Evolutionary conservation across 164 flowering plant genomes (phyloP).

Genomic region (Santalum album): DNA sequence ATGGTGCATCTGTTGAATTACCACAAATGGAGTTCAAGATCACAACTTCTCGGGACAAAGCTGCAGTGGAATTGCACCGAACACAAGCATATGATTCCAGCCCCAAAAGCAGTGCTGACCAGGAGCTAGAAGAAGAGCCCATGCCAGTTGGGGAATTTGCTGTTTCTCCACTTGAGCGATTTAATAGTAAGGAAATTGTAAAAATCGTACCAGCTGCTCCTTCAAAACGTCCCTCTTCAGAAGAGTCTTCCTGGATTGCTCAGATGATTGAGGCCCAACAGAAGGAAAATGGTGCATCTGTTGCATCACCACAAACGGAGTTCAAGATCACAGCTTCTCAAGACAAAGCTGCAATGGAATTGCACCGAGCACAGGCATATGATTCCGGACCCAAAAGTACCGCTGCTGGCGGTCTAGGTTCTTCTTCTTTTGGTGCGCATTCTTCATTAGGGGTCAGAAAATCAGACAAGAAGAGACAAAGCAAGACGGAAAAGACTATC

Average conservation of each 20-base stretch:
- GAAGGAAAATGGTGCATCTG: constrained; percentile 29
- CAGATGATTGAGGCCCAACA: constrained; percentile 24
- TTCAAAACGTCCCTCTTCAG: constrained; percentile 3
- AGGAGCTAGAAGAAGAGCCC: constrained; percentile 45
- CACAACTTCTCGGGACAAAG: constrained; percentile 31
- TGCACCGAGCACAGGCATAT: too few species aligned
- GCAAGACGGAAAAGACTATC: constrained; percentile 18
- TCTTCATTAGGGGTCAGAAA: constrained; percentile 4
- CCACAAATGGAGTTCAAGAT: constrained; percentile 27
- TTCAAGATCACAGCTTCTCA: constrained; percentile 30
- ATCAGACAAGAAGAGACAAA: constrained; percentile 21
- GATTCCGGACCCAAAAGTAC: too few species aligned
- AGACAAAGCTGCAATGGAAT: constrained; percentile 19
- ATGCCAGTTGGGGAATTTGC: constrained; percentile 8
- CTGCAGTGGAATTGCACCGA: constrained; percentile 8
- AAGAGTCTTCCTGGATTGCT: constrained; percentile 29
- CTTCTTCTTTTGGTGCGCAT: background rate
- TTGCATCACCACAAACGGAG: constrained; percentile 23
- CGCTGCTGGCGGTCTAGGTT: too few species aligned
- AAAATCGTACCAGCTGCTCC: constrained; percentile 7
- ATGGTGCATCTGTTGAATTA: constrained; percentile 24
- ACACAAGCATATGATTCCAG: too few species aligned
- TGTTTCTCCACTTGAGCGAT: constrained; percentile 8
- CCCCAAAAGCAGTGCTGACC: too few species aligned
- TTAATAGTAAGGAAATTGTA: constrained; percentile 6